phyloP scores from a whole-genome alignment of 805 yeast genomes.

The Jamesozyma rosinii region DNA sequence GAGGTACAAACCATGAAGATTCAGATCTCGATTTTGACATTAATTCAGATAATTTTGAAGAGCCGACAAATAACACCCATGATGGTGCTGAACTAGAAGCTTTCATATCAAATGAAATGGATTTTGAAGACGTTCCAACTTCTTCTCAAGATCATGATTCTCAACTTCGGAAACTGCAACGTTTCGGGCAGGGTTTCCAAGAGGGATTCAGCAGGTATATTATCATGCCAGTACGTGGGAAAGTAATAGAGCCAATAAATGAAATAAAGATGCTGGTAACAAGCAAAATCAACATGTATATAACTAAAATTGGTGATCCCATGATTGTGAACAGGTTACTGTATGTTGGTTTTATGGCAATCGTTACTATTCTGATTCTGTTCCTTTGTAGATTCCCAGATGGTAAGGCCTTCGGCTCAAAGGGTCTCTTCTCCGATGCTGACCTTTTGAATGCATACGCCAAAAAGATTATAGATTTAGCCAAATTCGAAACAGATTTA shows the following conservation, averaged over 20 bases:
- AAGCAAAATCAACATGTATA: slow-evolving; percentile 40
- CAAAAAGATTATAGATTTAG: slow-evolving; percentile 40
- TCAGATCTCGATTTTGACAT: slow-evolving; percentile 3
- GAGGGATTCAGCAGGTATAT: slow-evolving; percentile 9
- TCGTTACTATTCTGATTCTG: slow-evolving; percentile 45
- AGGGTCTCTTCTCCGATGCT: slow-evolving; percentile 51
- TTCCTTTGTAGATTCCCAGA: slow-evolving; percentile 42
- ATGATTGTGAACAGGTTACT: slow-evolving; percentile 64
- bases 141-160: neutral
- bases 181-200: slow-evolving; percentile 13
- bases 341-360: slow-evolving; percentile 53
- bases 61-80: neutral
- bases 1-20: neutral
- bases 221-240: slow-evolving; percentile 8
- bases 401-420: slow-evolving; percentile 29
- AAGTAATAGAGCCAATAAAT: slow-evolving; percentile 31
- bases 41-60: neutral
- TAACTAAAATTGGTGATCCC: slow-evolving; percentile 72
- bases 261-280: slow-evolving; percentile 8
- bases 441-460: slow-evolving; percentile 40
- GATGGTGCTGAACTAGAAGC: slow-evolving; percentile 45
- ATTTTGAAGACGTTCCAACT: slow-evolving; percentile 3
- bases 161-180: slow-evolving; percentile 3
- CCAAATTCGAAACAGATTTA: slow-evolving; percentile 52
- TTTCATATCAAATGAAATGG: slow-evolving; percentile 35